A percentile compares a stretch with the other conserved stretches of the same genome.
These are phyloP conservation scores for Globisporangium parvum DNA, from an alignment of 352 stramenopile genomes.

Conservation along the genomic window DNA sequence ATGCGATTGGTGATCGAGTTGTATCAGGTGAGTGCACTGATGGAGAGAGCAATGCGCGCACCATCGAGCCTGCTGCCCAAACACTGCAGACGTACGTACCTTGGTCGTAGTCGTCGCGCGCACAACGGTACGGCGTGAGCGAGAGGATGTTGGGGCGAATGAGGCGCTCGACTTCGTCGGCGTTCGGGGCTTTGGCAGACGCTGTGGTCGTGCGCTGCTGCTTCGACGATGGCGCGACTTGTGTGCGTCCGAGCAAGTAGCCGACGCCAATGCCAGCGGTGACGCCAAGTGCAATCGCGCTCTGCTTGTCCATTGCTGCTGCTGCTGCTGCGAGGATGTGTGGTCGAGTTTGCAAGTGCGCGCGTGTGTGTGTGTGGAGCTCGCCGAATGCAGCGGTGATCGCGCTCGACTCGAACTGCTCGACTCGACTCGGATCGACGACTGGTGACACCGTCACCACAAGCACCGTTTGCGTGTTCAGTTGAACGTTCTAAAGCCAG, in stretches of 20 bases:
- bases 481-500: too few species aligned
- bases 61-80: too few species aligned
- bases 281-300: constrained; percentile 48
- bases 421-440: background rate
- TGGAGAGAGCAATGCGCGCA: background rate
- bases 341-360: constrained; percentile 3
- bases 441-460: background rate
- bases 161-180: constrained; percentile 79
- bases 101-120: constrained; percentile 94
- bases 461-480: too few species aligned
- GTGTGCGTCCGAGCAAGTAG: constrained; percentile 54
- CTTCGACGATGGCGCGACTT: constrained; percentile 8
- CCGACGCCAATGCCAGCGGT: constrained; percentile 61
- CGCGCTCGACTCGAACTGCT: too few species aligned
- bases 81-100: constrained; percentile 29
- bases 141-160: constrained; percentile 96
- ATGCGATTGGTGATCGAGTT: background rate
- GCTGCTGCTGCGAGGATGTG: background rate
- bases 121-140: constrained; percentile 96
- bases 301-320: constrained; percentile 55
- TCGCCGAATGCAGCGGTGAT: background rate
- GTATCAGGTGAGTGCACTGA: background rate
- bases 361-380: background rate
- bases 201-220: constrained; percentile 3
- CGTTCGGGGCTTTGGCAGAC: constrained; percentile 7